Conservation (phyloP, 345 rosid genomes). For the Acer campestre region DNA sequence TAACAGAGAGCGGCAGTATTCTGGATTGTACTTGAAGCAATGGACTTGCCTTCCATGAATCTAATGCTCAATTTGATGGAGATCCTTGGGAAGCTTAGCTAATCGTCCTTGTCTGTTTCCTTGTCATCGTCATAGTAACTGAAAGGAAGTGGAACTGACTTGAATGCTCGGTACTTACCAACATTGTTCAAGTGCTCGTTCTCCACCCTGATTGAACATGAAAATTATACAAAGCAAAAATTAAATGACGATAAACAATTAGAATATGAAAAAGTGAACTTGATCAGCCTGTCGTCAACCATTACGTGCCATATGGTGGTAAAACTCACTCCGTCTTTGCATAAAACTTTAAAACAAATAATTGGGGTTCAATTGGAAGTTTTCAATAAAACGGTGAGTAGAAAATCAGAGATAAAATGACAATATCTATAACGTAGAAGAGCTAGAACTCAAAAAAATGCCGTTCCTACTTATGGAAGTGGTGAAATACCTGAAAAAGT, state of each 20-base stretch:
- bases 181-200: constrained; percentile 80
- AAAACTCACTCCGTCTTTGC: too few relatives aligned
- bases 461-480: not conserved
- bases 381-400: not conserved
- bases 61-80: not conserved
- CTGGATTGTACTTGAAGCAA: not conserved
- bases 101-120: constrained; percentile 13
- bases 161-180: constrained; percentile 67
- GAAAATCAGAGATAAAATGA: not conserved
- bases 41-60: not conserved
- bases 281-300: not conserved
- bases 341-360: too few relatives aligned
- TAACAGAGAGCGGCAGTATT: too few relatives aligned
- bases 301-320: not conserved
- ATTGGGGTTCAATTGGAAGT: not conserved
- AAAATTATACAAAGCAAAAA: constrained; percentile 10
- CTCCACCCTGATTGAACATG: constrained; percentile 50
- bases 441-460: not conserved
- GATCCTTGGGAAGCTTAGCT: not conserved
- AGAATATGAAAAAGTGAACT: not conserved
- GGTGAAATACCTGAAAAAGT: constrained; percentile 65
- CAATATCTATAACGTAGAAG: not conserved
- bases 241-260: not conserved
- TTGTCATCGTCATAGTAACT: constrained; percentile 38
- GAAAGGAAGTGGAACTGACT: constrained; percentile 70